Conservation (phyloP, 2,329 filamentous ascomycete genomes). For the Pseudocercospora ulei region DNA sequence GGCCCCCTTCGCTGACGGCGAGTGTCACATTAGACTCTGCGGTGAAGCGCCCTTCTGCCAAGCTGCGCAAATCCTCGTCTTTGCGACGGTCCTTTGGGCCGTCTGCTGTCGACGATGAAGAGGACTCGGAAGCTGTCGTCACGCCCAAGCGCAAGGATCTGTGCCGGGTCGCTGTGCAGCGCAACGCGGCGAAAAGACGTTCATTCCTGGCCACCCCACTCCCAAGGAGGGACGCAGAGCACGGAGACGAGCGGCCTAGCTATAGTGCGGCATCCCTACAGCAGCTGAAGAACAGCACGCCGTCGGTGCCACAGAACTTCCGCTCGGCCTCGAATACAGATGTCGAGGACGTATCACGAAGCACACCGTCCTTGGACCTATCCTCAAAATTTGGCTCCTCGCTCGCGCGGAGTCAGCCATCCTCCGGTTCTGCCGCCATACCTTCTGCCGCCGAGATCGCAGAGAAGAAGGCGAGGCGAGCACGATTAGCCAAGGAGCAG, state of each 20-base stretch:
- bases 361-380: constrained; percentile 39
- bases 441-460: constrained; percentile 75
- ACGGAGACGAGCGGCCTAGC: constrained; percentile 59
- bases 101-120: constrained; percentile 46
- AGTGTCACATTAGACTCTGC: constrained; percentile 37
- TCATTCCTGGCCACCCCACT: constrained; percentile 43
- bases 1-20: constrained; percentile 37
- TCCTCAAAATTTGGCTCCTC: constrained; percentile 49
- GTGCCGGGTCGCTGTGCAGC: constrained; percentile 56
- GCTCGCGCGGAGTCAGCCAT: constrained; percentile 32
- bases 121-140: constrained; percentile 45
- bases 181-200: constrained; percentile 51
- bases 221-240: constrained; percentile 43
- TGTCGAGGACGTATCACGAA: constrained; percentile 42
- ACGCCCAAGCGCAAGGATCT: constrained; percentile 56
- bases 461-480: constrained; percentile 81
- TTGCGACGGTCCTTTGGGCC: constrained; percentile 69
- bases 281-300: constrained; percentile 76
- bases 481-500: constrained; percentile 65
- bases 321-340: constrained; percentile 28
- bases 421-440: constrained; percentile 44
- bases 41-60: constrained; percentile 47
- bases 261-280: constrained; percentile 83
- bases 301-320: constrained; percentile 63
- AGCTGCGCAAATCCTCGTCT: constrained; percentile 60